Evolutionary conservation across 108 stramenopile species (phyloP), one percentile per base, ranked within the genome.

Genomic region (Pseudonitzschia multiseries): DNA sequence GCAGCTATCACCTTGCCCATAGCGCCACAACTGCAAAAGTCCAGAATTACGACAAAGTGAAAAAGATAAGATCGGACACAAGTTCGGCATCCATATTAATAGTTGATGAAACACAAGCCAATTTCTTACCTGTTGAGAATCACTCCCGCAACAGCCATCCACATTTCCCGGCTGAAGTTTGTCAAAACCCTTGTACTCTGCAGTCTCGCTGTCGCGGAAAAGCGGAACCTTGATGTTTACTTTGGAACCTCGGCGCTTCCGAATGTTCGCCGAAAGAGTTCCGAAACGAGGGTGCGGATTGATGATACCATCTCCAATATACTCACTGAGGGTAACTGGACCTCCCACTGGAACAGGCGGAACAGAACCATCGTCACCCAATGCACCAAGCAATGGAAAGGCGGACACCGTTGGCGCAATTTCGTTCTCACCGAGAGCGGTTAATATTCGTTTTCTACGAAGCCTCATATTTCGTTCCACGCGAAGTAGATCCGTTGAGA

Each of bases 211-310:
- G 81, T 99, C 99, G 26, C 86, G 86, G 82, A 96, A 99, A 26
- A 99, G 81, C 0, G 99, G 99, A 51, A 98, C 89, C 9, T 91
- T 86, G 71, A 98, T 98, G 76, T 93, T 95, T 6, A 99, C 99
- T 69, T 96, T 97, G 44, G 75, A 81, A 4, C 92, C 91, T 20
- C 99, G 81, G 56, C 99, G 86, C 63, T 90, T 75, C 24, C 99
- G 86, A 75, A 99, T 99, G 82, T 99, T 98, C 14, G 89, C 86
- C 56, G 94, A 96, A 40, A 99, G 77, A 17, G 98, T 95, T 41
- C 93, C 99, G 78, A 99, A 99, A 15, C 99, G 83, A 32, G 99
- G 99, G 79, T 99, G 99, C 10, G 99, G 98, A 76, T 98, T 97
- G 74, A 99, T 99, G 44, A 96, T 88, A 22, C 73, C 92, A 79